phyloP scores from a whole-genome alignment of 2,329 filamentous ascomycete species.

The Penicillium hordei region DNA sequence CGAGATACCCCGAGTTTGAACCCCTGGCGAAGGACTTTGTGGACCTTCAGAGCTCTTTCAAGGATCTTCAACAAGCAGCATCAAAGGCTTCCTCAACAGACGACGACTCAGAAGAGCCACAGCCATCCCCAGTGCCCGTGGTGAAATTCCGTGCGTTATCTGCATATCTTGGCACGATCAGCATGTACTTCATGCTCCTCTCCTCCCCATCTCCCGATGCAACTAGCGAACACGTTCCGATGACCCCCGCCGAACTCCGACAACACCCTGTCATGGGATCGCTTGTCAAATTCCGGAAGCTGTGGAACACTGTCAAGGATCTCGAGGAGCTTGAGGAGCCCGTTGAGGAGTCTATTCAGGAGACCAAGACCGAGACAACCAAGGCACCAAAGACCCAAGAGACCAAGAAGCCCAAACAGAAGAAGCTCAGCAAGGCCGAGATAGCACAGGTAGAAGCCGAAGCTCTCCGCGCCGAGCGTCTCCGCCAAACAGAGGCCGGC shows the following conservation, averaged over 20 bases:
- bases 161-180: constrained; percentile 80
- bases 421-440: constrained; percentile 51
- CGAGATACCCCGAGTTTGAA: constrained; percentile 89
- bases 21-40: constrained; percentile 78
- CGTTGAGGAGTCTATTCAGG: constrained; percentile 24
- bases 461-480: constrained; percentile 53
- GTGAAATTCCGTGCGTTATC: constrained; percentile 78
- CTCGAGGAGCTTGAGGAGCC: constrained; percentile 51
- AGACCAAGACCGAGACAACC: constrained; percentile 7
- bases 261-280: constrained; percentile 91
- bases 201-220: constrained; percentile 71
- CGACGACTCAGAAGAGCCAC: constrained; percentile 36
- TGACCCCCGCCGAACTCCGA: constrained; percentile 75
- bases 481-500: constrained; percentile 64
- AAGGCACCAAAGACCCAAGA: constrained; percentile 38
- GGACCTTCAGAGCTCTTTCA: constrained; percentile 62
- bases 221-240: constrained; percentile 55
- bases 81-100: constrained; percentile 53
- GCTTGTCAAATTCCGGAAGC: constrained; percentile 72
- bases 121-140: constrained; percentile 54
- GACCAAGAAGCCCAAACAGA: constrained; percentile 41
- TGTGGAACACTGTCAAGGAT: constrained; percentile 74
- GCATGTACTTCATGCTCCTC: constrained; percentile 94
- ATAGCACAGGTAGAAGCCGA: constrained; percentile 56
- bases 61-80: constrained; percentile 60